Percentiles rank a stretch among this genome's conserved stretches.
Evolutionary conservation across 176 grass and related monocot genomes (phyloP).

Genomic region (Triticum urartu): DNA sequence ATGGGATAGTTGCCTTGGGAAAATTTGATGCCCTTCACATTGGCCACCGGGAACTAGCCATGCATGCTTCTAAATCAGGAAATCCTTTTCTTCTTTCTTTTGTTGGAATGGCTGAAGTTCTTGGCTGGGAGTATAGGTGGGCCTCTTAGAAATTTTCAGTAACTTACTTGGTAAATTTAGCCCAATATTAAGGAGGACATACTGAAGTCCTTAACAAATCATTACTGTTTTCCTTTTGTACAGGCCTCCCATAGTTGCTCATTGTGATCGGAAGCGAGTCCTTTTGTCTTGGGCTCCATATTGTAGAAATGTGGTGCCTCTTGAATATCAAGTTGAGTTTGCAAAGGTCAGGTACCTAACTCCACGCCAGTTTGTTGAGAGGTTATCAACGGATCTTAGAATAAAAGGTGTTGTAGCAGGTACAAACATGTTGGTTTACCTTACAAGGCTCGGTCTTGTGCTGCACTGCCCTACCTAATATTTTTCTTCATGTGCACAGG

Average conservation of each 20-base stretch:
- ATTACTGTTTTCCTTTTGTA: neutral
- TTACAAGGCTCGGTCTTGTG: slow-evolving; percentile 6
- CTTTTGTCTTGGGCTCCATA: slow-evolving; percentile 81
- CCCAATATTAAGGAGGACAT: neutral
- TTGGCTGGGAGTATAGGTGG: slow-evolving; percentile 93
- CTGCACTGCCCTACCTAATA: slow-evolving; percentile 4
- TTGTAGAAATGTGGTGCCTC: slow-evolving; percentile 51
- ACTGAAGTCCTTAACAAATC: neutral
- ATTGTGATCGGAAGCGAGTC: slow-evolving; percentile 78
- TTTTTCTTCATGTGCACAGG: slow-evolving; percentile 50
- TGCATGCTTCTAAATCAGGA: slow-evolving; percentile 81
- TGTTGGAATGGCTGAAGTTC: slow-evolving; percentile 93
- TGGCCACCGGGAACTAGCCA: slow-evolving; percentile 84
- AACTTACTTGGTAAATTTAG: slow-evolving; percentile 8
- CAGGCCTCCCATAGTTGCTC: slow-evolving; percentile 90
- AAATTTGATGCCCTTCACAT: slow-evolving; percentile 99
- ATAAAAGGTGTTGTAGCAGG: slow-evolving; percentile 77
- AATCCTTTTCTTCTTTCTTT: slow-evolving; percentile 95
- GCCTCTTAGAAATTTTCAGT: slow-evolving; percentile 1
- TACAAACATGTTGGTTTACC: slow-evolving; percentile 44
- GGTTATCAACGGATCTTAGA: slow-evolving; percentile 86
- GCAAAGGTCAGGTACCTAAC: slow-evolving; percentile 75
- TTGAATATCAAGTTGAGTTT: slow-evolving; percentile 86
- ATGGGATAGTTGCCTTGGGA: slow-evolving; percentile 94
- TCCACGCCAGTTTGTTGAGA: slow-evolving; percentile 93